Evolutionary conservation across 2,329 filamentous ascomycete species (phyloP).

Genomic region (Pseudofabraea citricarpa): DNA sequence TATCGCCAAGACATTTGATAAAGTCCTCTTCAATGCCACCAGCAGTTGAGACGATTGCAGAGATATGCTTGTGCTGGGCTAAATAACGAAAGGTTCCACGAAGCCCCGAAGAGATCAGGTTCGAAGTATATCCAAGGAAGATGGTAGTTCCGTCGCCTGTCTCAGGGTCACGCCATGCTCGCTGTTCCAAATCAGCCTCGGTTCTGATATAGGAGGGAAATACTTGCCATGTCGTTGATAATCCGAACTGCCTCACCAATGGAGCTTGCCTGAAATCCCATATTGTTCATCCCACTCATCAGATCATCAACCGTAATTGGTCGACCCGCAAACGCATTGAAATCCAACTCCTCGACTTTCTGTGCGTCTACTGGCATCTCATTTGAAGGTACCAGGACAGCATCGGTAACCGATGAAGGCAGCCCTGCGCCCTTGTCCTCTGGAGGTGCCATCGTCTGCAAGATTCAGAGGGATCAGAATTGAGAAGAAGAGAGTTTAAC

Average conservation of each 20-base stretch:
- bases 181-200: constrained; percentile 38
- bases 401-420: constrained; percentile 65
- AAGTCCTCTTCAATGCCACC: constrained; percentile 96
- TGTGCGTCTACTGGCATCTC: constrained; percentile 75
- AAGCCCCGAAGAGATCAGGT: constrained; percentile 93
- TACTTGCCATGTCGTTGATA: constrained; percentile 85
- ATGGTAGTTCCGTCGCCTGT: constrained; percentile 80
- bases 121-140: constrained; percentile 96
- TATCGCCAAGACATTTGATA: constrained; percentile 95
- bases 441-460: constrained; percentile 7
- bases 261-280: constrained; percentile 79
- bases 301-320: constrained; percentile 84
- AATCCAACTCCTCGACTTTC: constrained; percentile 87
- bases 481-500: too few relatives aligned
- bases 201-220: not conserved
- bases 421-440: constrained; percentile 33
- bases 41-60: constrained; percentile 89
- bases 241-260: constrained; percentile 85
- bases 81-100: constrained; percentile 89
- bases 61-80: constrained; percentile 87
- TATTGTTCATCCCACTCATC: constrained; percentile 73
- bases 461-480: too few relatives aligned
- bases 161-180: constrained; percentile 76
- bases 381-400: constrained; percentile 80
- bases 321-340: constrained; percentile 70